Conservation (phyloP, 192 early-diverging fungal genomes). For the Coemansia sp. region DNA sequence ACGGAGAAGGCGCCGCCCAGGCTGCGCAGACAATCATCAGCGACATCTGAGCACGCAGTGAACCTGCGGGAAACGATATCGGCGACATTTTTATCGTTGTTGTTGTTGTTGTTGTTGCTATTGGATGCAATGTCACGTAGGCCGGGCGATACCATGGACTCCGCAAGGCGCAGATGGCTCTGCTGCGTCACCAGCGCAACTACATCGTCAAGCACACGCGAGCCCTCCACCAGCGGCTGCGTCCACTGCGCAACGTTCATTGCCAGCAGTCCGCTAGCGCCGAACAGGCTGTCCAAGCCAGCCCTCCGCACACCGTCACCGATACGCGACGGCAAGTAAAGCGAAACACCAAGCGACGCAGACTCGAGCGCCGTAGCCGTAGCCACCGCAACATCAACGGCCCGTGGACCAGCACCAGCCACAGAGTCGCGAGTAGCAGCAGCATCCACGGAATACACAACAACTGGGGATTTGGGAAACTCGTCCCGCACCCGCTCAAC, state of each 20-base stretch:
- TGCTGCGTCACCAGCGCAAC: slow-evolving; percentile 43
- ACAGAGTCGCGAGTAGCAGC: slow-evolving; percentile 2
- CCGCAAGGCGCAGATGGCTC: slow-evolving; percentile 26
- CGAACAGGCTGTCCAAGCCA: background rate
- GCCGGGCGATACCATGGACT: slow-evolving; percentile 35
- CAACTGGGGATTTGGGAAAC: slow-evolving; percentile 64
- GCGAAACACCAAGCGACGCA: slow-evolving; percentile 36
- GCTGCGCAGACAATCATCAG: background rate
- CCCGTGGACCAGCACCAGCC: slow-evolving; percentile 1
- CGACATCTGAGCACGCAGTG: slow-evolving; percentile 21
- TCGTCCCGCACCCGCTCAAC: slow-evolving; percentile 67
- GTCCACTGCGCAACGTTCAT: slow-evolving; percentile 40
- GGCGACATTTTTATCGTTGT: background rate
- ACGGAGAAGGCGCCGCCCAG: slow-evolving; percentile 33
- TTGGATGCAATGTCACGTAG: background rate
- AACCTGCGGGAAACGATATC: slow-evolving; percentile 14
- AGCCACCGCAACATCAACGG: slow-evolving; percentile 29
- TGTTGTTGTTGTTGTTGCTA: background rate
- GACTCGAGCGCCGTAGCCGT: slow-evolving; percentile 22
- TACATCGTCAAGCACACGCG: slow-evolving; percentile 28
- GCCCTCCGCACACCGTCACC: background rate
- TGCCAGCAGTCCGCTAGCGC: slow-evolving; percentile 28
- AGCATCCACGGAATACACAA: slow-evolving; percentile 58
- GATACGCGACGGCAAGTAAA: slow-evolving; percentile 24
- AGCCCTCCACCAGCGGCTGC: slow-evolving; percentile 23